phyloP scores from a whole-genome alignment of 2,329 filamentous ascomycete genomes.

The Ascochyta clinopodiicola region DNA sequence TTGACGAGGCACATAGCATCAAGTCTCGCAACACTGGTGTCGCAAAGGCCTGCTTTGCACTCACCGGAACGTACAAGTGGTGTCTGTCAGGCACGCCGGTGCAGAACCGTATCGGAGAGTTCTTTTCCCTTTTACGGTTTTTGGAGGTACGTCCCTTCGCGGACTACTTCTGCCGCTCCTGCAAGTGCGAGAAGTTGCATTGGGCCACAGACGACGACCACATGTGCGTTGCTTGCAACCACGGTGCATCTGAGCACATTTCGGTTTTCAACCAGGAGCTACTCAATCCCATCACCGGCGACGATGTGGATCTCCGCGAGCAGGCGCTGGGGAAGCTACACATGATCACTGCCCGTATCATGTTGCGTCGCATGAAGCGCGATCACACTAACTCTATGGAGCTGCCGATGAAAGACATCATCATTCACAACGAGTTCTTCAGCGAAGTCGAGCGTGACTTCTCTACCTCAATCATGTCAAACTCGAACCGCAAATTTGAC shows the following conservation, averaged over 20 bases:
- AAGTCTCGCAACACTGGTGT: slow-evolving; percentile 89
- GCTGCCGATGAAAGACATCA: slow-evolving; percentile 90
- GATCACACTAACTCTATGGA: slow-evolving; percentile 96
- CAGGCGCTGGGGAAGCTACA: slow-evolving; percentile 82
- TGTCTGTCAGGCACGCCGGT: slow-evolving; percentile 94
- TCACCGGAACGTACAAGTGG: slow-evolving; percentile 90
- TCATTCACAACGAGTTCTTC: slow-evolving; percentile 94
- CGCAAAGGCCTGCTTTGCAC: slow-evolving; percentile 91
- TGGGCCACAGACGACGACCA: slow-evolving; percentile 80
- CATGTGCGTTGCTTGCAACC: slow-evolving; percentile 73
- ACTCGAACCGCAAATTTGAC: slow-evolving; percentile 85
- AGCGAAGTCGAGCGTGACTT: slow-evolving; percentile 96
- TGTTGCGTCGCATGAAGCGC: slow-evolving; percentile 93
- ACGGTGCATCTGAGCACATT: slow-evolving; percentile 69
- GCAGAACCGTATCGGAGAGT: slow-evolving; percentile 96
- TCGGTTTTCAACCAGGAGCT: slow-evolving; percentile 95
- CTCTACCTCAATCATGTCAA: slow-evolving; percentile 93
- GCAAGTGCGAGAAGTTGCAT: slow-evolving; percentile 79
- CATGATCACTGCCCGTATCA: slow-evolving; percentile 88
- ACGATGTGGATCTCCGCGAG: slow-evolving; percentile 62
- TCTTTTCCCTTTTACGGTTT: slow-evolving; percentile 93
- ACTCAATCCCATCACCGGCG: slow-evolving; percentile 73
- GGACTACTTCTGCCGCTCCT: slow-evolving; percentile 91
- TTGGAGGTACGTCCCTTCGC: slow-evolving; percentile 88
- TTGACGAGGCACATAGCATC: slow-evolving; percentile 96